Evolutionary conservation across 2,329 filamentous ascomycete genomes (phyloP).

Genomic region (Paraconiothyrium brasiliense): DNA sequence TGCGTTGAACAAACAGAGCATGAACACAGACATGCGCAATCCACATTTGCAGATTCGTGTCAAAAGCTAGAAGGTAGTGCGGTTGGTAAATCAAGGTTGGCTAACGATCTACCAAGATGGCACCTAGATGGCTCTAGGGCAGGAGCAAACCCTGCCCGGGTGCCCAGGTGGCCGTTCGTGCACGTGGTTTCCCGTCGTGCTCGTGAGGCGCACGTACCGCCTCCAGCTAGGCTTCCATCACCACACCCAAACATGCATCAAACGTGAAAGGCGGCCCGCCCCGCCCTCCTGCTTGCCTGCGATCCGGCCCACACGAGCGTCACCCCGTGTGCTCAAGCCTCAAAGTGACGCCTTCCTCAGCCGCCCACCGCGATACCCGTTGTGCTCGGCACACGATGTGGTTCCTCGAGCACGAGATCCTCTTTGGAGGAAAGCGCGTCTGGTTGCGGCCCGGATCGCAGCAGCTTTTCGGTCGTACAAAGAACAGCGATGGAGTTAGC

Average conservation of each 20-base stretch:
- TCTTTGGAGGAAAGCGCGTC: constrained; percentile 70
- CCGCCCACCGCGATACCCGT: background rate
- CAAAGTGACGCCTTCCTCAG: background rate
- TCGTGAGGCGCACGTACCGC: constrained; percentile 4
- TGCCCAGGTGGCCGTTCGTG: background rate
- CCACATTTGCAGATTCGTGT: background rate
- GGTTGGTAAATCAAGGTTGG: background rate
- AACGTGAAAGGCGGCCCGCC: constrained; percentile 1
- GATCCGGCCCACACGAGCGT: background rate
- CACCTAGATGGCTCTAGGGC: background rate
- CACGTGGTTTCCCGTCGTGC: constrained; percentile 12
- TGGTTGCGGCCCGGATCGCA: constrained; percentile 88
- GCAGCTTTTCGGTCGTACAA: constrained; percentile 85
- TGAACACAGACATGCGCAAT: background rate
- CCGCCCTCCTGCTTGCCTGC: background rate
- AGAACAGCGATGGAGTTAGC: constrained; percentile 61
- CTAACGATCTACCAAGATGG: background rate
- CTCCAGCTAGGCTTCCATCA: constrained; percentile 9
- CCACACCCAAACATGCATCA: background rate
- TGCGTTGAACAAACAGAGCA: background rate
- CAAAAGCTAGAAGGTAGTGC: background rate
- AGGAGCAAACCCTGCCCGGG: background rate
- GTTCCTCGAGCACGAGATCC: constrained; percentile 64
- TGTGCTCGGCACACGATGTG: constrained; percentile 54
- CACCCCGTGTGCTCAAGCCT: background rate